Evolutionary conservation across 75 land plant species (phyloP), one percentile per base, ranked within the genome.

Genomic region (Sequoia sempervirens): DNA sequence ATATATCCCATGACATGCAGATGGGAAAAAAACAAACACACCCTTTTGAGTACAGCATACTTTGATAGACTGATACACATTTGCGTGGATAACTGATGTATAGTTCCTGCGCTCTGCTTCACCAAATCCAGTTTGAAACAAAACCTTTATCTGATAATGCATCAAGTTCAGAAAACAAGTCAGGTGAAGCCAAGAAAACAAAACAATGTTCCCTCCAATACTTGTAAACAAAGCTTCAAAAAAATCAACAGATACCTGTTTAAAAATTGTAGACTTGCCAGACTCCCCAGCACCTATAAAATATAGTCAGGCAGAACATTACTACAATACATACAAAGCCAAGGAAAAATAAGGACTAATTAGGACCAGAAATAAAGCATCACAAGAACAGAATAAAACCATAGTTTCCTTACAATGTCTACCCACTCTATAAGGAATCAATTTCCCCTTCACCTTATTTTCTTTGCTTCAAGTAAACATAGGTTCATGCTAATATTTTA

Each of bases 221-320:
- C 8, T 64, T 82, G 50, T 46, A 6, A 46, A 5, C 47, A 46
- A 46, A 86, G 34, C 14, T 72, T 83, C 23, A 46, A 40, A 81
- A 85, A 28, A n/a, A 81, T 20, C 13, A 82, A 23, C 14, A 54
- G 20, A 54, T 75, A 93, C 99, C 97, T 96, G 99, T 87, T 96
- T 96, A 84, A 96, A 95, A 75, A 96, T 95, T 40, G 99, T 96
- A 8, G 99, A 96, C 86, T 96, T 96, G 83, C 97, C 99, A 30
- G 99, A 96, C 76, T 96, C 99, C 66, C 97, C 99, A 89, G 99
- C 93, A 89, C 99, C 99, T 96, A 56, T 26, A 56, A 38, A 68
- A 85, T 50, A 56, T 5, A 61, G 14, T 46, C 37, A 8, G 18
- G 7, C 8, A 78, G 3, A 78, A 78, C 10, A 45, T 78, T 78